phyloP scores from a whole-genome alignment of 2,329 filamentous ascomycete species.

The Aspergillus niger region DNA sequence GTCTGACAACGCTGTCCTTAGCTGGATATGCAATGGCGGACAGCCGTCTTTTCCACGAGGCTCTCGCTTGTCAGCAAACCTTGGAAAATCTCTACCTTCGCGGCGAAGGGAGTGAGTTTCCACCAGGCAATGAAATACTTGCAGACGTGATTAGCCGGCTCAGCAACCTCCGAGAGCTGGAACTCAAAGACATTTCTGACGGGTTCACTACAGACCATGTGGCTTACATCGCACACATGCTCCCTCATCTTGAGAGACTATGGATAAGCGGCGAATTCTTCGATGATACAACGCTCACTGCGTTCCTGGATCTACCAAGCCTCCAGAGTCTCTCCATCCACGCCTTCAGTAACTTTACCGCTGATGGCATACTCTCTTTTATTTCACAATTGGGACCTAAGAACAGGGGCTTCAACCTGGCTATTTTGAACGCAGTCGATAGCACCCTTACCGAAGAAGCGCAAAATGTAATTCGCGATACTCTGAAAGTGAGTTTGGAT shows the following conservation, averaged over 20 bases:
- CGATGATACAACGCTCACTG: slow-evolving; percentile 28
- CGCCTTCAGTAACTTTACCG: slow-evolving; percentile 37
- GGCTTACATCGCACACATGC: slow-evolving; percentile 27
- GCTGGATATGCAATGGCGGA: slow-evolving; percentile 29
- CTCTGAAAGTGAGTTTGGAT: slow-evolving; percentile 21
- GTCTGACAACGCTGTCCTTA: slow-evolving; percentile 33
- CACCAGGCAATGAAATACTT: slow-evolving; percentile 31
- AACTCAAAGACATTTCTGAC: slow-evolving; percentile 38
- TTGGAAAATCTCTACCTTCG: slow-evolving; percentile 34
- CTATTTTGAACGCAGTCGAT: slow-evolving; percentile 29
- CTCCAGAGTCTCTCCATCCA: slow-evolving; percentile 34
- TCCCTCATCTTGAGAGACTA: slow-evolving; percentile 36
- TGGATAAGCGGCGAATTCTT: slow-evolving; percentile 36
- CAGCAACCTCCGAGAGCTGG: slow-evolving; percentile 32
- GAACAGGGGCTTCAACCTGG: slow-evolving; percentile 34
- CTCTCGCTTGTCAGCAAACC: slow-evolving; percentile 29
- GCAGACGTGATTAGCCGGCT: slow-evolving; percentile 33
- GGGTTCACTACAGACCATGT: slow-evolving; percentile 35
- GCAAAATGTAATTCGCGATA: slow-evolving; percentile 33
- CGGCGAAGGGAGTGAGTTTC: slow-evolving; percentile 30
- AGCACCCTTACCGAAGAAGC: slow-evolving; percentile 28
- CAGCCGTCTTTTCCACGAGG: slow-evolving; percentile 30
- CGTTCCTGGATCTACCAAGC: slow-evolving; percentile 30
- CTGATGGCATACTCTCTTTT: slow-evolving; percentile 35
- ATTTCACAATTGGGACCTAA: slow-evolving; percentile 29